Conservation (phyloP, 768 basidiomycete species). For the Rhodotorula graminis region DNA sequence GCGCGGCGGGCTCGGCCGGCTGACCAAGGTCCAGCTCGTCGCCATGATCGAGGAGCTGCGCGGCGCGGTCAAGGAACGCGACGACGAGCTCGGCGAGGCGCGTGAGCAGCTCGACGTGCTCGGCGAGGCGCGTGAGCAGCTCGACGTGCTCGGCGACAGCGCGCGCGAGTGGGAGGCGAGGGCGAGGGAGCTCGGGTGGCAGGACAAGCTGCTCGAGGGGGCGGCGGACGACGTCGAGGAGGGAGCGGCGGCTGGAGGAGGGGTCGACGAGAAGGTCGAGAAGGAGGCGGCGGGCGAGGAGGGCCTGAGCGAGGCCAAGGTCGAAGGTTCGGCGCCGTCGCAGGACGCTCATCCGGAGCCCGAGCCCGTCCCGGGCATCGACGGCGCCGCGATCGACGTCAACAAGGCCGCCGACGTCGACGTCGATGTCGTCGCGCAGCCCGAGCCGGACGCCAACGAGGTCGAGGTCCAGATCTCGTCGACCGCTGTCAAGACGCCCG, state of each 20-base stretch:
- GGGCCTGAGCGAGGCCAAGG: no score
- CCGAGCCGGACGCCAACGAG: no score
- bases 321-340: no score
- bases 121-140: not conserved
- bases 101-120: not conserved
- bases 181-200: not conserved
- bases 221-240: not conserved
- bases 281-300: no score
- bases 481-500: no score
- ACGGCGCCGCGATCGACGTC: no score
- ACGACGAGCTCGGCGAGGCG: not conserved
- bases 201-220: not conserved
- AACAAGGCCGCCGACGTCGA: no score
- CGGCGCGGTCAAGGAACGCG: not conserved
- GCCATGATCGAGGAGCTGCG: not conserved
- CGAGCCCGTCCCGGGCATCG: no score
- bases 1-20: not conserved
- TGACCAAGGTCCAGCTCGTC: not conserved
- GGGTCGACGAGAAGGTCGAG: no score
- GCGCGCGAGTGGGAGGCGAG: not conserved
- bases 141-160: not conserved
- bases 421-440: no score
- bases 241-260: not conserved
- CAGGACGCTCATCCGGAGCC: no score
- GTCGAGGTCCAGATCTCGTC: no score